Base-by-base conservation (phyloP, 73 alveolate species). In the Paramecium octaurelia region DNA sequence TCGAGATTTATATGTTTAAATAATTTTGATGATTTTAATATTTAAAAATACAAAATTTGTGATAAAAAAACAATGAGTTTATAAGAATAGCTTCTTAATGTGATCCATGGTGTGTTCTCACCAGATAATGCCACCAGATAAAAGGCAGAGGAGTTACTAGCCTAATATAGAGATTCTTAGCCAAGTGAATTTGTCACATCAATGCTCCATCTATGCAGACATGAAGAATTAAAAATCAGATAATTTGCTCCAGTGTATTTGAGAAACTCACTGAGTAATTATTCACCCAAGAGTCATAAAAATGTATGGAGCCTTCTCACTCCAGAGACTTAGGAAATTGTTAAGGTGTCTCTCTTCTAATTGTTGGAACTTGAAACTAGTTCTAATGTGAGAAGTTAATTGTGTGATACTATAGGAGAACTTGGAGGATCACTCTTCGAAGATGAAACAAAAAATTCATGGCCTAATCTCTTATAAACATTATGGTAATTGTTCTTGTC, bases 341-440 rank as follows among this genome's bases (percentile, higher is more conserved):
- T 95, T 16, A 92, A 86, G 57, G 73, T 80, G 16, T 85, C 92
- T 0, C 88, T 95, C 31, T 85, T 96, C 68, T 80, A 93, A 84
- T 70, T 43, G 46, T 90, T 71, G 48, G 71, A 42, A 80, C 59
- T 87, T 12, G 95, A 93, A 83, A 68, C 80, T 14, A 94, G 92
- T 75, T 86, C 92, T 86, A 76, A 38, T 38, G 93, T 96, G 75
- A 69, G 94, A 57, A 92, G 86, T 44, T 73, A 86, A 92, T 46
- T 96, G 10, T 93, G 98, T 86, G 97, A 97, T 50, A 54, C 94
- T 58, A 93, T 96, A 69, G 95, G 96, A 46, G 99, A 97, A 88
- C 27, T 89, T 27, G 94, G 87, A 36, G 94, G 94, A 46, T 89
- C 94, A 27, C 75, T 69, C 36, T 83, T 44, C 7, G 94, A 89